Conservation (phyloP, 352 stramenopile genomes). For the Globisporangium parvum region DNA sequence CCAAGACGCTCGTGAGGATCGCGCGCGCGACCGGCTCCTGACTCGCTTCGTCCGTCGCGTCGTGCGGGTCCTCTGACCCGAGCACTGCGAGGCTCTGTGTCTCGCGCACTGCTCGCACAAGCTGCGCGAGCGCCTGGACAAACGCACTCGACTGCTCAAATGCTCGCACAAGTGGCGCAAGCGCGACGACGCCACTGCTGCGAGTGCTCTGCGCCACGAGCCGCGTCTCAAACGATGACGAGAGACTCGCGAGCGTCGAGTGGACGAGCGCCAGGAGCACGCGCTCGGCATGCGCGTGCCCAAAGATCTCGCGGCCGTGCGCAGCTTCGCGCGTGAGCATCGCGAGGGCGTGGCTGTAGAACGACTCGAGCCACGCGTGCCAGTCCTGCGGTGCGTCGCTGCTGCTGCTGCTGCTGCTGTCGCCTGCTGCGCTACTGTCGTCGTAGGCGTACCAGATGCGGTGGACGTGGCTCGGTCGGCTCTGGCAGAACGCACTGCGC, state of each 20-base stretch:
- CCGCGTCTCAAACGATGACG: slow-evolving; percentile 46
- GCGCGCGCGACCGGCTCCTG: slow-evolving; percentile 6
- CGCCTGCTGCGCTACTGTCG: no score
- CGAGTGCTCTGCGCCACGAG: slow-evolving; percentile 17
- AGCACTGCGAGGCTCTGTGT: slow-evolving; percentile 7
- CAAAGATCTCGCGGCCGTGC: slow-evolving; percentile 46
- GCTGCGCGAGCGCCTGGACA: slow-evolving; percentile 30
- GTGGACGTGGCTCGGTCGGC: slow-evolving; percentile 40
- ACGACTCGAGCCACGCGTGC: slow-evolving; percentile 35
- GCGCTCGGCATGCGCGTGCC: slow-evolving; percentile 10
- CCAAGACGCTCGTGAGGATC: slow-evolving; percentile 34
- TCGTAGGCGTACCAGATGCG: slow-evolving; percentile 49
- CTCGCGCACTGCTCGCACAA: slow-evolving; percentile 34
- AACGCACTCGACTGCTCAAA: slow-evolving; percentile 46
- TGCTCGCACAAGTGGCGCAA: slow-evolving; percentile 30
- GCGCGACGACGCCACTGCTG: slow-evolving; percentile 9
- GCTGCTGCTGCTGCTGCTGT: background rate
- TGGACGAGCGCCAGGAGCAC: slow-evolving; percentile 42
- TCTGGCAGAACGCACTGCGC: slow-evolving; percentile 38
- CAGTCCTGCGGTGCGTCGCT: slow-evolving; percentile 15
- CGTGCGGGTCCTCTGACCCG: background rate
- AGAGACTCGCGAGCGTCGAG: slow-evolving; percentile 42
- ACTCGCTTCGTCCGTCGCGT: background rate
- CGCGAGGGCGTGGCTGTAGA: slow-evolving; percentile 45
- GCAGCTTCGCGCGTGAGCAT: slow-evolving; percentile 52